phyloP scores from a whole-genome alignment of 306 rosid species.

The Begonia fuchsioides region DNA sequence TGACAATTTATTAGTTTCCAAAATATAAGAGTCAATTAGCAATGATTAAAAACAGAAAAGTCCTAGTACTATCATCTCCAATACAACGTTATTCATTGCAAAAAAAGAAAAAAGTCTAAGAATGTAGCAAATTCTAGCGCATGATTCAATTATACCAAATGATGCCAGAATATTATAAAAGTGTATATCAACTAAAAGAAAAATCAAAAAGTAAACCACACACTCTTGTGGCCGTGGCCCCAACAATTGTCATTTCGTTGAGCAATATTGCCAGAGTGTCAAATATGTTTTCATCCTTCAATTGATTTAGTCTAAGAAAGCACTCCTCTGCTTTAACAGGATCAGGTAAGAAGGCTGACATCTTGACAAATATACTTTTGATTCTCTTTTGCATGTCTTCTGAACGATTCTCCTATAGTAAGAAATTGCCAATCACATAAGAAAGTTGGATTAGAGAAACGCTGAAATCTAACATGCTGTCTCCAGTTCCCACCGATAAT shows the following conservation, averaged over 20 bases:
- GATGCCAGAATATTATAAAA: too few species aligned
- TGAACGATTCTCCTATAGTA: conserved; percentile 47
- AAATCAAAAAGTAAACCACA: conserved; percentile 17
- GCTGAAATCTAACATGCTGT: not conserved
- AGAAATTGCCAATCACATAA: conserved; percentile 7
- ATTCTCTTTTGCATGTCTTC: conserved; percentile 48
- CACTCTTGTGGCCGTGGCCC: conserved; percentile 39
- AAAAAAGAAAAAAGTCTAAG: too few species aligned
- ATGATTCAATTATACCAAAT: too few species aligned
- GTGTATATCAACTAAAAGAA: not conserved
- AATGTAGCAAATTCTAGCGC: too few species aligned
- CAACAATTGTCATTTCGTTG: conserved; percentile 29
- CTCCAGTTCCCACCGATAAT: too few species aligned
- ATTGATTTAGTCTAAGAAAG: conserved; percentile 49
- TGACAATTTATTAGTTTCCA: too few species aligned
- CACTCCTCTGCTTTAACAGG: conserved; percentile 60
- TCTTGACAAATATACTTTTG: conserved; percentile 31
- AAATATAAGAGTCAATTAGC: too few species aligned
- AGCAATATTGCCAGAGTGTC: conserved; percentile 42
- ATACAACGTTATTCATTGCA: too few species aligned
- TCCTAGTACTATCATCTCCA: too few species aligned
- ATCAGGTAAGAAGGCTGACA: conserved; percentile 65
- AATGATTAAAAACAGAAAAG: too few species aligned
- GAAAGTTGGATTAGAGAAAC: conserved; percentile 12
- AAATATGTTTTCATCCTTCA: conserved; percentile 58